Conservation (phyloP, 2,329 filamentous ascomycete species). For the Aspergillus niger region DNA sequence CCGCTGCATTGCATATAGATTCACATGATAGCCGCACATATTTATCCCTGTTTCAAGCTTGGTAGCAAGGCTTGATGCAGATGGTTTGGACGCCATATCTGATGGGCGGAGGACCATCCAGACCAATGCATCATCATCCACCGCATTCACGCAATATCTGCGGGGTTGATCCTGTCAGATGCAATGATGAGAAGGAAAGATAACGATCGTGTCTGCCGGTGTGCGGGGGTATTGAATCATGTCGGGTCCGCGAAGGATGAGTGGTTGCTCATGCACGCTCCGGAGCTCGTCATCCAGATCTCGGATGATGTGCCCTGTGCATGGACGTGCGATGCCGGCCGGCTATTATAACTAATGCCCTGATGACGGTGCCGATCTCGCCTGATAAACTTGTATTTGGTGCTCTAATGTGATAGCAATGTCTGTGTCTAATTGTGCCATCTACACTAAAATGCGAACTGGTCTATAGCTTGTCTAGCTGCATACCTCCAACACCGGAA, state of each 20-base stretch:
- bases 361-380: neutral
- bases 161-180: neutral
- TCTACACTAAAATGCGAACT: conserved; percentile 1
- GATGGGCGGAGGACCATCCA: neutral
- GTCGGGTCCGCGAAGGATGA: too few species aligned
- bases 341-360: neutral
- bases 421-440: neutral
- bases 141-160: neutral
- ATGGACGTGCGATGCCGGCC: neutral
- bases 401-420: neutral
- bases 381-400: neutral
- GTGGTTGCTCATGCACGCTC: neutral
- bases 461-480: neutral
- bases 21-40: neutral
- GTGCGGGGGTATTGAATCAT: neutral
- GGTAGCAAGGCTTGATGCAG: neutral
- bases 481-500: conserved; percentile 14
- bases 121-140: neutral
- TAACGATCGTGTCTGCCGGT: neutral
- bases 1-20: neutral
- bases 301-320: conserved; percentile 15
- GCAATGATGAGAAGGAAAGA: neutral
- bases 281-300: conserved; percentile 15
- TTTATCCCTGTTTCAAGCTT: neutral
- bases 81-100: neutral